phyloP scores from a whole-genome alignment of 148 eudicot species.

The Oxyria digyna region DNA sequence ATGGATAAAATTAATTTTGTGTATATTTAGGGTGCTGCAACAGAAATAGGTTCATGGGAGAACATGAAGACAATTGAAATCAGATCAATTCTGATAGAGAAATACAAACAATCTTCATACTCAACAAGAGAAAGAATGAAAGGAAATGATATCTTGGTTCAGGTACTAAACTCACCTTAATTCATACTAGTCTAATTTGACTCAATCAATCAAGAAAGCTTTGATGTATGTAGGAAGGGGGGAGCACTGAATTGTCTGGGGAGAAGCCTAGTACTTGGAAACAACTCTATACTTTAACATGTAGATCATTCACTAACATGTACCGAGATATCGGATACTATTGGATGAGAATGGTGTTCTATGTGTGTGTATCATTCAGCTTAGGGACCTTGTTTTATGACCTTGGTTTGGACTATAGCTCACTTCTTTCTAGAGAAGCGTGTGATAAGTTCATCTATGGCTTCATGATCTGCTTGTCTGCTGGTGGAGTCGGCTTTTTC shows the following conservation, averaged over 20 bases:
- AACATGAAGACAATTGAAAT: background rate
- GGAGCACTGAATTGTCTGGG: background rate
- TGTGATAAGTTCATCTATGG: conserved; percentile 10
- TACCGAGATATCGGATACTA: conserved; percentile 6
- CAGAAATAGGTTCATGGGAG: background rate
- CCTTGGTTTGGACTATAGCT: background rate
- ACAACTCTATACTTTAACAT: background rate
- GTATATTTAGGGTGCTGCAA: background rate
- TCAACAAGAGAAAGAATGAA: background rate
- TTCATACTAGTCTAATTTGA: background rate
- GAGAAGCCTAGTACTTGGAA: conserved; percentile 7
- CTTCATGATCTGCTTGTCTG: conserved; percentile 7
- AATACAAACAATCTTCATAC: conserved; percentile 6
- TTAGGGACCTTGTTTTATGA: background rate
- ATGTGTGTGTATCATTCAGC: background rate
- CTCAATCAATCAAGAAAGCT: background rate
- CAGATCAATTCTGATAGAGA: conserved; percentile 2
- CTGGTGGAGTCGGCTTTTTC: conserved; percentile 2
- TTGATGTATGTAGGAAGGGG: background rate
- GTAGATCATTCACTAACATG: conserved; percentile 10
- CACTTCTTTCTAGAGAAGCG: background rate
- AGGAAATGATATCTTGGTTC: background rate
- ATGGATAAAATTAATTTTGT: no score
- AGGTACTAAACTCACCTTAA: background rate
- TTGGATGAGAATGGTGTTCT: conserved; percentile 8